Evolutionary conservation across 305 asterid genomes (phyloP), one percentile per base, ranked within the genome.

Genomic region (Striga hermonthica): DNA sequence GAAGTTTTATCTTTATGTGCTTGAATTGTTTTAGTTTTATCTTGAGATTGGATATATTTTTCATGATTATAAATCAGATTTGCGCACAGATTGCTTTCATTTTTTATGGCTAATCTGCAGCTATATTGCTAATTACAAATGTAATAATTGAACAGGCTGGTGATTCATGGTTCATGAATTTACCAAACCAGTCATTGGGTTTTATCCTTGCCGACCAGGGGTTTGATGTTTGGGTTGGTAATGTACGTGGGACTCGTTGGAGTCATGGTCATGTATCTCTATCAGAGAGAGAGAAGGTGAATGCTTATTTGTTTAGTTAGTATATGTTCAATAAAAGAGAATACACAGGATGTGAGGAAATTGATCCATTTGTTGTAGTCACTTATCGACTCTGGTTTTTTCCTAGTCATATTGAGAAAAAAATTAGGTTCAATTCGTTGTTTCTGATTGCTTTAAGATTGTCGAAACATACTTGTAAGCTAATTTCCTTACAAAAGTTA

Each of bases 191-290:
- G 62, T 88, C 99, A 12, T 71, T 90, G 78, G 99, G 99, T 41
- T 93, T 90, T 79, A 77, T 93, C 76, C 99, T 90, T 78, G 96
- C 99, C 59, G 78, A 83, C 79, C 83, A 66, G 13, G 99, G 95
- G 41, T 93, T 81, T 78, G 99, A 93, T 84, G 95, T 93, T 45
- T 93, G 97, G 99, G 95, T 85, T 75, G 99, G 95, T 72, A 93
- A 86, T 76, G 99, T 90, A 70, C 97, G 99, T 35, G 99, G 97
- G 61, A 93, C 99, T 16, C 89, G 70, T 70, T 93, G 99, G 99
- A 88, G 97, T 79, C 95, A 81, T 79, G 97, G 99, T 50, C 99
- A 93, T 54, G 77, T 74, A 34, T 81, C 92, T 69, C 74, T 88
- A 22, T 72, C 84, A 8, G 93, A 72, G 75, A 85, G 76, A 72